phyloP scores from a whole-genome alignment of 2,329 filamentous ascomycete genomes.

The Calonectria ilicicola region DNA sequence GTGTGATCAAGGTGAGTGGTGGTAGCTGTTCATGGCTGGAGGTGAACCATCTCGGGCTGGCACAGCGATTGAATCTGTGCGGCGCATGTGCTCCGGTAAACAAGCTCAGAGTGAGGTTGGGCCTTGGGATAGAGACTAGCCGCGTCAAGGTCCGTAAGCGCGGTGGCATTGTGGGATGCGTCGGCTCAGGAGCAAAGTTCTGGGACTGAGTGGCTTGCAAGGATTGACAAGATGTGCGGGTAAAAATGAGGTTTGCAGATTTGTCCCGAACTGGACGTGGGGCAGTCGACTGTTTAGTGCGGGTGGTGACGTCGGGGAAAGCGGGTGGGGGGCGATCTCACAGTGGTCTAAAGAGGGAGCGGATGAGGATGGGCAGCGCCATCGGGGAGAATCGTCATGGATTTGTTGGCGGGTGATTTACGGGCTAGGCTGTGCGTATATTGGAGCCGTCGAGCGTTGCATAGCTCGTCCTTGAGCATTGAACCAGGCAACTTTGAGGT shows the following conservation, averaged over 20 bases:
- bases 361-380: constrained; percentile 1
- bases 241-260: no score
- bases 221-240: no score
- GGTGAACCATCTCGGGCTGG: constrained; percentile 22
- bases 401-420: neutral
- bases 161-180: constrained; percentile 12
- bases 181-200: neutral
- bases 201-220: no score
- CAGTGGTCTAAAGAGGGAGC: no score
- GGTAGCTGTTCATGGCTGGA: constrained; percentile 6
- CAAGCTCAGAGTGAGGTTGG: constrained; percentile 28
- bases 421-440: neutral
- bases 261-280: no score
- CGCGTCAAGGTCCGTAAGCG: constrained; percentile 5
- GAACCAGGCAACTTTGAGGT: constrained; percentile 11
- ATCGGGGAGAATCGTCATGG: constrained; percentile 3
- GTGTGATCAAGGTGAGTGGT: constrained; percentile 39
- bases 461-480: neutral
- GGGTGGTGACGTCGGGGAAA: constrained; percentile 21
- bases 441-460: neutral
- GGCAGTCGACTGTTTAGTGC: neutral
- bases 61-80: neutral
- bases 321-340: neutral
- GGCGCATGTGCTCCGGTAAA: constrained; percentile 21
- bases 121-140: constrained; percentile 9